Evolutionary conservation across 768 basidiomycete genomes (phyloP).

Genomic region (Cytidiella melzeri): DNA sequence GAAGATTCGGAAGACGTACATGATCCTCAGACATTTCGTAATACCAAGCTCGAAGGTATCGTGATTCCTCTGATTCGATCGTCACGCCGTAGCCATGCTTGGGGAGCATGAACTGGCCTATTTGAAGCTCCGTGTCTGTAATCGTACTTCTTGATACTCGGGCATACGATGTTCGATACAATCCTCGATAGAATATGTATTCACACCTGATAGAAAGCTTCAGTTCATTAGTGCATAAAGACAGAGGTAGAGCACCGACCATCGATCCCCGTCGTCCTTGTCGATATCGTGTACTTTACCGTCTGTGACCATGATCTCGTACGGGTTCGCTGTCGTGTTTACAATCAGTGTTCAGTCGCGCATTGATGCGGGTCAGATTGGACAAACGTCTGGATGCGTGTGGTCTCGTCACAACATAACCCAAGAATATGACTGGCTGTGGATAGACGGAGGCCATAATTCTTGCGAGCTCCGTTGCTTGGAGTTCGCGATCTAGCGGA

Average conservation of each 20-base stretch:
- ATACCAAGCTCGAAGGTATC: slow-evolving; percentile 63
- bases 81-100: slow-evolving; percentile 43
- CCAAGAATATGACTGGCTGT: slow-evolving; percentile 71
- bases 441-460: slow-evolving; percentile 70
- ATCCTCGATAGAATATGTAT: slow-evolving; percentile 80
- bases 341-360: neutral
- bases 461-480: slow-evolving; percentile 72
- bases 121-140: slow-evolving; percentile 87
- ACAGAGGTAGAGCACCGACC: slow-evolving; percentile 33
- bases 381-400: slow-evolving; percentile 54
- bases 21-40: slow-evolving; percentile 60
- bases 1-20: slow-evolving; percentile 35
- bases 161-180: slow-evolving; percentile 78
- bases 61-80: slow-evolving; percentile 54
- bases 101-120: slow-evolving; percentile 80
- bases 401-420: slow-evolving; percentile 74
- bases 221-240: neutral
- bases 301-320: slow-evolving; percentile 70
- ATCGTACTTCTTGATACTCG: slow-evolving; percentile 77
- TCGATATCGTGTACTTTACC: slow-evolving; percentile 80
- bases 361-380: neutral
- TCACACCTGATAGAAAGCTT: slow-evolving; percentile 59
- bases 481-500: slow-evolving; percentile 80
- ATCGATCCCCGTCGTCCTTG: slow-evolving; percentile 60
- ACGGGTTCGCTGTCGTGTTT: slow-evolving; percentile 54